Evolutionary conservation across 208 protist genomes (phyloP).

Genomic region (Blechomonas ayalai): DNA sequence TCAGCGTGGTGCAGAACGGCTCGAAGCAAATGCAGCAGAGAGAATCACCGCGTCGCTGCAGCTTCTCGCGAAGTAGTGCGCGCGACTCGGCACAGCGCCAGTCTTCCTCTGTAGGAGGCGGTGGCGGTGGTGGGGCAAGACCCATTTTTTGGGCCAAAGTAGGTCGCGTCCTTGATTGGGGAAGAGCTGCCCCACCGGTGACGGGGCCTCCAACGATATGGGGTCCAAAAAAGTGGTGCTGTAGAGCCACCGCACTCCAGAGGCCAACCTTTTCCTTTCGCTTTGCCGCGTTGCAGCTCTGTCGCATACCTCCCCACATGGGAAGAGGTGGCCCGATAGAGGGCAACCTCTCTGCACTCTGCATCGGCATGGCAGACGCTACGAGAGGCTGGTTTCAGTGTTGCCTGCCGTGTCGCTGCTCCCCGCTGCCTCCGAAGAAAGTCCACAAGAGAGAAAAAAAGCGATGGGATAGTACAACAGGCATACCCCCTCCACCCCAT

Average conservation of each 20-base stretch:
- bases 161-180: conserved; percentile 25
- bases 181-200: conserved; percentile 12
- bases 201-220: not conserved
- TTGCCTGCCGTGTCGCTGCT: too few relatives aligned
- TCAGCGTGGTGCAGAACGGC: conserved; percentile 39
- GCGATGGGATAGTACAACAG: conserved; percentile 1
- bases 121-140: conserved; percentile 59
- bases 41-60: conserved; percentile 8
- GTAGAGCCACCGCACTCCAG: conserved; percentile 83
- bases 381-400: too few relatives aligned
- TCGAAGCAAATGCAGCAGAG: conserved; percentile 77
- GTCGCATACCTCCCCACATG: conserved; percentile 21
- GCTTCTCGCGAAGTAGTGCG: conserved; percentile 36
- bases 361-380: conserved; percentile 11
- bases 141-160: conserved; percentile 85
- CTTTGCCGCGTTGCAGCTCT: not conserved
- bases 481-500: not conserved
- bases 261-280: conserved; percentile 53
- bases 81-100: conserved; percentile 47
- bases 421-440: not conserved
- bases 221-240: conserved; percentile 57
- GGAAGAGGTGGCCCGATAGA: conserved; percentile 23
- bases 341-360: too few relatives aligned
- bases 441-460: conserved; percentile 1
- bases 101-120: conserved; percentile 51